A percentile compares a stretch with the other conserved stretches of the same genome.
These are phyloP conservation scores for Lactarius hengduanensis DNA, from an alignment of 768 basidiomycete species.

Conservation along the genomic window DNA sequence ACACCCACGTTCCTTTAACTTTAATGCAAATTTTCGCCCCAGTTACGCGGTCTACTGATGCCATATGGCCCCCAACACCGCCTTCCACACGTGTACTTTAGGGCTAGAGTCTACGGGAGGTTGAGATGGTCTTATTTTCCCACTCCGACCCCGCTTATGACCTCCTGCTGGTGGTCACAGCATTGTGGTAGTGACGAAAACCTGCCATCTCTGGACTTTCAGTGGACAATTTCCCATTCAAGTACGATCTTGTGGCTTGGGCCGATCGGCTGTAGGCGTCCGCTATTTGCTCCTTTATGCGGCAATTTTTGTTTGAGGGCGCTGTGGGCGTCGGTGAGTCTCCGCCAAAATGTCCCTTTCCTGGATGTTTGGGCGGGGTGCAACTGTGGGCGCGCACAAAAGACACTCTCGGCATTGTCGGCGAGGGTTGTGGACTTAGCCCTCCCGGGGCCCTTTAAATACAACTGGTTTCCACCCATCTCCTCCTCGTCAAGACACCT, in stretches of 20 bases:
- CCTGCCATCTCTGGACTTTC: conserved; percentile 2
- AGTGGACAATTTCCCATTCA: not conserved
- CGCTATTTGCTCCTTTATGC: not conserved
- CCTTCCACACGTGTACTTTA: not conserved
- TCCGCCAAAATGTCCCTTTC: conserved; percentile 12
- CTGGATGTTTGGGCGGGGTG: conserved; percentile 9
- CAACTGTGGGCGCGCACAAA: conserved; percentile 15
- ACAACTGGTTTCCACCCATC: not conserved
- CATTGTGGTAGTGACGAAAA: not conserved
- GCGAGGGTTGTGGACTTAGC: not conserved
- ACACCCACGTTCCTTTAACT: not conserved
- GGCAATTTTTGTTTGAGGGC: not conserved
- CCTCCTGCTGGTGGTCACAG: not conserved
- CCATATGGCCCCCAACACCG: not conserved
- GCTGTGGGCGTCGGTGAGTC: conserved; percentile 13
- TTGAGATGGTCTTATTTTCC: not conserved
- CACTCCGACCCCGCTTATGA: conserved; percentile 11
- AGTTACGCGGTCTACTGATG: not conserved
- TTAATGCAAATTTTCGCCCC: not conserved
- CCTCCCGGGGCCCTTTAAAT: conserved; percentile 15
- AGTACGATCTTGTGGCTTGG: conserved; percentile 8
- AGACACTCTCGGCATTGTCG: conserved; percentile 5
- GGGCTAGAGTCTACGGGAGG: not conserved
- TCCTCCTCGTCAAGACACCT: not conserved
- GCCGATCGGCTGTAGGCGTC: conserved; percentile 13